A percentile compares a stretch with the other conserved stretches of the same genome.
Conservation (phyloP, 768 basidiomycete genomes). For the Arthromyces matolae region DNA sequence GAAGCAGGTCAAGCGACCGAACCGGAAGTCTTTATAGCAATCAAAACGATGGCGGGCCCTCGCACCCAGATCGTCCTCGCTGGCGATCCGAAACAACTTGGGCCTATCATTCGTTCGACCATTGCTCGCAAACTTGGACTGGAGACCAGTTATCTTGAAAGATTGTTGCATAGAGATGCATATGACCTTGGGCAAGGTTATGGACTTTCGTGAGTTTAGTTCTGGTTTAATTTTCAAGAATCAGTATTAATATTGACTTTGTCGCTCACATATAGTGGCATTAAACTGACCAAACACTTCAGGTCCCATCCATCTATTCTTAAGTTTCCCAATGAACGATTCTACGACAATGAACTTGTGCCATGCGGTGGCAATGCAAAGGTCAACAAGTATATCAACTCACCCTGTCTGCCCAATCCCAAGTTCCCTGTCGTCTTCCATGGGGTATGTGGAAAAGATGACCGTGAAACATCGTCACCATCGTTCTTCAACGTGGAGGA, state of each 20-base stretch:
- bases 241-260: background rate
- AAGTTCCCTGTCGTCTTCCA: conserved; percentile 65
- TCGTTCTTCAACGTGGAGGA: conserved; percentile 73
- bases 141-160: conserved; percentile 57
- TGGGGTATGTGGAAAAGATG: conserved; percentile 55
- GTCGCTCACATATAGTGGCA: conserved; percentile 39
- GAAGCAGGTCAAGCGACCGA: conserved; percentile 74
- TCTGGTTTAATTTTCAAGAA: too few relatives aligned
- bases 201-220: conserved; percentile 26
- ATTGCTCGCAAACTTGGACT: conserved; percentile 56
- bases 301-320: conserved; percentile 61
- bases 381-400: conserved; percentile 36
- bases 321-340: conserved; percentile 55
- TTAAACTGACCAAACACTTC: conserved; percentile 64
- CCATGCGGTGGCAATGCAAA: conserved; percentile 39
- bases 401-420: conserved; percentile 37
- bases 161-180: conserved; percentile 46
- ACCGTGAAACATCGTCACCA: conserved; percentile 63
- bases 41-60: conserved; percentile 55
- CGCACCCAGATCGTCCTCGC: conserved; percentile 58
- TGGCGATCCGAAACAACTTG: conserved; percentile 70
- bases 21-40: conserved; percentile 58
- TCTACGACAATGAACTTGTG: conserved; percentile 54
- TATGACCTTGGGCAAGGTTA: conserved; percentile 33
- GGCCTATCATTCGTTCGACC: conserved; percentile 59